Evolutionary conservation across 2,329 filamentous ascomycete species (phyloP).

Genomic region (Elsinoe necatrix): DNA sequence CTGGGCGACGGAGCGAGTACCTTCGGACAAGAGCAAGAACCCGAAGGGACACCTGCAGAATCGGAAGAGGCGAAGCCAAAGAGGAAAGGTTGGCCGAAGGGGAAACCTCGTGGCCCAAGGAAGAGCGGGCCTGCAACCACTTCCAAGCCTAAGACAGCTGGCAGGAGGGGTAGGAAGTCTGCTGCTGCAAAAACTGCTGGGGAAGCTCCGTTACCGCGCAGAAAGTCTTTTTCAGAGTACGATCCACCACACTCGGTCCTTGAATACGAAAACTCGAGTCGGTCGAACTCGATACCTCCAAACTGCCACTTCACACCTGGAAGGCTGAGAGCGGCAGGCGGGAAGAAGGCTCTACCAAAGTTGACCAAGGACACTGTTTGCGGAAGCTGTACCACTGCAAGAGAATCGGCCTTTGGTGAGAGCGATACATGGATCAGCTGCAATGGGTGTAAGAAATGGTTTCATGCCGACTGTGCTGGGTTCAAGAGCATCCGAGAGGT

Average conservation of each 20-base stretch:
- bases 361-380: slow-evolving; percentile 41
- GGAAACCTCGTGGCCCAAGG: slow-evolving; percentile 35
- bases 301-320: slow-evolving; percentile 13
- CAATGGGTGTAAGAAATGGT: slow-evolving; percentile 61
- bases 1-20: neutral
- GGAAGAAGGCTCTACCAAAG: slow-evolving; percentile 19
- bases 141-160: slow-evolving; percentile 44
- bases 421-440: slow-evolving; percentile 59
- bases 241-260: neutral
- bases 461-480: slow-evolving; percentile 58
- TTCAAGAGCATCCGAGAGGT: slow-evolving; percentile 57
- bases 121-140: slow-evolving; percentile 9
- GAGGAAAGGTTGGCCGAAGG: slow-evolving; percentile 37
- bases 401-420: slow-evolving; percentile 44
- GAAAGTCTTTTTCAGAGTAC: slow-evolving; percentile 5
- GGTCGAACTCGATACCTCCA: slow-evolving; percentile 15
- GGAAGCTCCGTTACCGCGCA: neutral
- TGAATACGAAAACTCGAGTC: neutral
- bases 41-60: neutral
- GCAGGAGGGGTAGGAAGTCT: slow-evolving; percentile 1
- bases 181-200: slow-evolving; percentile 5
- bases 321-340: neutral
- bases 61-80: slow-evolving; percentile 26
- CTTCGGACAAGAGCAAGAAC: neutral
- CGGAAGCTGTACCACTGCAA: slow-evolving; percentile 48